Evolutionary conservation across 73 alveolate species (phyloP), one percentile per base, ranked within the genome.

Genomic region (Tetrahymena malaccensis): DNA sequence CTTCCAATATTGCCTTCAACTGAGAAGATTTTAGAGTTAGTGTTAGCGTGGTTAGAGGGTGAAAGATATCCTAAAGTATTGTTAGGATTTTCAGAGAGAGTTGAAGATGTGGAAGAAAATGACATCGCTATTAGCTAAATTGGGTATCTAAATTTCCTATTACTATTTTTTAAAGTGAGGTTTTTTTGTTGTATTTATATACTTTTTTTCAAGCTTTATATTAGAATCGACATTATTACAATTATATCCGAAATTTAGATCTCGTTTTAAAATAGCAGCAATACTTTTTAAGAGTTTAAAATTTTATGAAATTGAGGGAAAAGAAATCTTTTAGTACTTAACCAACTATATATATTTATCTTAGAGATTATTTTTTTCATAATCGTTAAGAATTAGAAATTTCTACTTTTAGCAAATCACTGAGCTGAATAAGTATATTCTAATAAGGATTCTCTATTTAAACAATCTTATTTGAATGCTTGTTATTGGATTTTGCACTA

Each of bases 1-100:
- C 95, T 84, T 16, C 97, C 97, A 17, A 95, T 95, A 55, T 95
- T 95, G 21, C 97, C 97, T 50, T 95, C 97, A 34, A 95, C 85
- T 4, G 97, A 95, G 10, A 95, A 85, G 15, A 95, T 70, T 31
- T 27, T 70, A 12, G 89, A 70, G 31, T 70, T 70, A 4, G 89
- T 25, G 89, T 70, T 70, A n/a, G 21, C 34, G 25, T 70, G 89
- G 89, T 33, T 25, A 34, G 37, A 70, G 37, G 89, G 89, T n/a
- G 89, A 70, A 70, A 70, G 89, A 31, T 70, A 70, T n/a, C 89
- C 89, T 70, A 70, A 70, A 70, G 89, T 70, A 12, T 70, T 70
- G 37, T 70, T 70, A 3, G 89, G 89, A 31, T 70, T 70, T n/a
- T 70, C 89, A 31, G 19, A 25, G 37, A 70, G 43, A 31, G 89